These are phyloP conservation scores for Neoarthrinium moseri DNA, from an alignment of 2,329 filamentous ascomycete genomes.

Conservation along the genomic window DNA sequence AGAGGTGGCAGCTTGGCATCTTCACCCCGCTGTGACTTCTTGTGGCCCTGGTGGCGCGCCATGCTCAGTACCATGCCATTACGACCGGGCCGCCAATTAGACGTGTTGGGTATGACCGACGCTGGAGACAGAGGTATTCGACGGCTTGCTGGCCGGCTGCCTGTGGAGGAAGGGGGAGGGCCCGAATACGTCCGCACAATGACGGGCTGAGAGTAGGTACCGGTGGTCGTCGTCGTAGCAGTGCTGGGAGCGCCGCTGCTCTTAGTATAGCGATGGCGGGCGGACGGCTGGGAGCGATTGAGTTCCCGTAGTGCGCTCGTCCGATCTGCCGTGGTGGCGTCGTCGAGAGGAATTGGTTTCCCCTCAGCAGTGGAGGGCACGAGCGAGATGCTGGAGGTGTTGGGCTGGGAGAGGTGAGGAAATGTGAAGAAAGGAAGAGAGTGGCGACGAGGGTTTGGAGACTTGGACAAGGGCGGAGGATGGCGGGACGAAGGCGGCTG, in stretches of 20 bases:
- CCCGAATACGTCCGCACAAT: conserved; percentile 64
- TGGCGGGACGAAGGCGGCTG: background rate
- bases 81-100: conserved; percentile 28
- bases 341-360: conserved; percentile 54
- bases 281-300: conserved; percentile 55
- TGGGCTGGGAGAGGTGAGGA: conserved; percentile 45
- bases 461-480: conserved; percentile 15
- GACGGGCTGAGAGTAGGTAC: conserved; percentile 64
- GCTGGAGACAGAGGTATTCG: conserved; percentile 27
- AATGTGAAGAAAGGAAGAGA: conserved; percentile 46
- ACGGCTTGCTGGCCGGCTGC: conserved; percentile 26
- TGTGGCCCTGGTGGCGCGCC: conserved; percentile 41
- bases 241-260: conserved; percentile 53
- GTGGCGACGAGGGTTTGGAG: conserved; percentile 28
- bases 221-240: conserved; percentile 26
- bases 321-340: conserved; percentile 53
- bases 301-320: conserved; percentile 61
- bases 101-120: conserved; percentile 20
- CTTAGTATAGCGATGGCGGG: conserved; percentile 54
- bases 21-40: conserved; percentile 29
- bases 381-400: conserved; percentile 51
- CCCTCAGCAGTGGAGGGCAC: conserved; percentile 55
- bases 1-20: conserved; percentile 55
- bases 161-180: conserved; percentile 32
- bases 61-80: conserved; percentile 41